Conservation (phyloP, 331 rosid genomes). For the Cydonia oblonga region DNA sequence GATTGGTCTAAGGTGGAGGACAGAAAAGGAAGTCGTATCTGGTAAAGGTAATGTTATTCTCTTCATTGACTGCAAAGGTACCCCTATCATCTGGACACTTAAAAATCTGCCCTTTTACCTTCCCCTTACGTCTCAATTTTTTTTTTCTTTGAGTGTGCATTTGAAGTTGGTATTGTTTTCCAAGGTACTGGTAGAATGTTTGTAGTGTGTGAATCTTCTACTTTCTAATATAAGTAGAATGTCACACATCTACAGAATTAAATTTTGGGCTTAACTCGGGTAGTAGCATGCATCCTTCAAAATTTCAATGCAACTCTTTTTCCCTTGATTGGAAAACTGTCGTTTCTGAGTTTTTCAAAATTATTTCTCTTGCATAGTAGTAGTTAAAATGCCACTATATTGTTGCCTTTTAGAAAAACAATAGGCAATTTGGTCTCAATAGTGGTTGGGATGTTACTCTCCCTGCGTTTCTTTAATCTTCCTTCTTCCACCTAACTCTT, state of each 20-base stretch:
- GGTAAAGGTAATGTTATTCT: slow-evolving; percentile 58
- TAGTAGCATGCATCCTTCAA: not conserved
- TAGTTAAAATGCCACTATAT: not conserved
- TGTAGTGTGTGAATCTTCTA: not conserved
- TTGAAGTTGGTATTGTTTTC: too few relatives aligned
- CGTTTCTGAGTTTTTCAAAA: not conserved
- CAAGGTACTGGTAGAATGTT: not conserved
- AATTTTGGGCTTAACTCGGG: too few relatives aligned
- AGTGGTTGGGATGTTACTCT: not conserved
- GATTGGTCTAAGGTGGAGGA: slow-evolving; percentile 98
- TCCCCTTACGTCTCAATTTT: too few relatives aligned
- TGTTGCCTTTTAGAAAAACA: not conserved
- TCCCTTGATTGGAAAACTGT: not conserved
- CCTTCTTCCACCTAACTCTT: not conserved
- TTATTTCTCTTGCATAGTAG: not conserved
- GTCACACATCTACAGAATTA: not conserved
- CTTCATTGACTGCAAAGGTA: not conserved
- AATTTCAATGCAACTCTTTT: not conserved
- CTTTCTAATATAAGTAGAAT: not conserved
- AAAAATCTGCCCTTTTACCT: too few relatives aligned
- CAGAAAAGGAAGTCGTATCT: slow-evolving; percentile 81
- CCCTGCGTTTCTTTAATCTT: too few relatives aligned
- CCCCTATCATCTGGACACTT: not conserved
- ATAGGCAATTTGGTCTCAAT: not conserved
- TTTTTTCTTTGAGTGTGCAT: too few relatives aligned